Evolutionary conservation across 108 stramenopile species (phyloP), one percentile per base, ranked within the genome.

Genomic region (Nitzschia putrida): DNA sequence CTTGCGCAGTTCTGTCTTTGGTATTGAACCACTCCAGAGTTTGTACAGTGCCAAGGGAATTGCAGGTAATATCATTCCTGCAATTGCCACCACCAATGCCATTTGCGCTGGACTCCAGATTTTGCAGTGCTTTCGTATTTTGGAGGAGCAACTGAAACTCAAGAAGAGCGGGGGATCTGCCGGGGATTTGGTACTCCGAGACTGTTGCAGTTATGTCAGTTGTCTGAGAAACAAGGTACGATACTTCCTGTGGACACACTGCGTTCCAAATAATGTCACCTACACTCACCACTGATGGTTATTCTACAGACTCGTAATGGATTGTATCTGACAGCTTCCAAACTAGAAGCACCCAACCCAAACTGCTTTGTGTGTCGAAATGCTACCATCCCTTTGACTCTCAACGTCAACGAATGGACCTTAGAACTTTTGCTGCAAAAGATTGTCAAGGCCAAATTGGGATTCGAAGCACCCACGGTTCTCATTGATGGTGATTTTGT

Each of bases 41-140:
- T 69, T 85, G 23, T 96, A 99, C 69, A 82, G 80, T 47, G 91
- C 94, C 79, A 99, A 98, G 84, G 98, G 99, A 29, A 97, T 98
- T 53, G 99, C 98, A 12, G 98, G 98, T 9, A 99, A 99, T 76
- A 99, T 99, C 67, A 98, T 99, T 72, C 98, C 98, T 22, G 99
- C 99, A 54, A 97, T 99, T 82, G 98, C 99, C 52, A 98, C 99
- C 13, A 99, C 98, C 58, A 99, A 99, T 88, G 99, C 99, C 34
- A 98, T 99, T 76, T 95, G 95, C 45, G 97, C 98, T 2, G 94
- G 95, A 6, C 69, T 93, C 68, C 93, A 93, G 72, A 81, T 94
- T 43, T 68, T 91, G 38, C 89, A 94, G 59, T 85, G 74, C 41
- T 87, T 91, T 76, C 77, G 81, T 52, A 80, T 96, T 56, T 69